Percentiles rank a stretch among this genome's conserved stretches.
phyloP scores from a whole-genome alignment of 1,284 basidiomycete species.

The Apiotrichum domesticum region DNA sequence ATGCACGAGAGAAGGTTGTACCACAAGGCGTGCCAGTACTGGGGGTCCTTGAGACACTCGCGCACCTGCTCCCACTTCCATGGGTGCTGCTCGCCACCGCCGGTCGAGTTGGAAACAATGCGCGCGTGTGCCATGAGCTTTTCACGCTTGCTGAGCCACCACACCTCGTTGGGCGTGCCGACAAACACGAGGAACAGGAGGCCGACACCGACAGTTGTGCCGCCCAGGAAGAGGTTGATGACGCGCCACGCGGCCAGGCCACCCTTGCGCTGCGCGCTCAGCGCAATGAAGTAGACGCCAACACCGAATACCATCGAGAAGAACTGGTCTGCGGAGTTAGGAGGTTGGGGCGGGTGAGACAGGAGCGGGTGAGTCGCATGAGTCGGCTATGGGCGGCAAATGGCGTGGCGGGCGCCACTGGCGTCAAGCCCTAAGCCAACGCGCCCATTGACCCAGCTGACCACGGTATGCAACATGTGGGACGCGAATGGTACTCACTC shows the following conservation, averaged over 20 bases:
- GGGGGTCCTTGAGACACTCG: conserved; percentile 23
- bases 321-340: conserved; percentile 18
- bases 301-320: conserved; percentile 22
- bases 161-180: conserved; percentile 27
- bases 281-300: conserved; percentile 25
- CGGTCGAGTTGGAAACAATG: conserved; percentile 19
- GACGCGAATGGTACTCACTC: conserved; percentile 12
- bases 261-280: conserved; percentile 14
- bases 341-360: too few relatives aligned
- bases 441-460: too few relatives aligned
- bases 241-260: conserved; percentile 28
- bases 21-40: conserved; percentile 17
- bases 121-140: conserved; percentile 29
- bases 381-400: too few relatives aligned
- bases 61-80: conserved; percentile 28
- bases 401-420: too few relatives aligned
- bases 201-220: conserved; percentile 23
- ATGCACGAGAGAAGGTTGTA: conserved; percentile 21
- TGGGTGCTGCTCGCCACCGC: conserved; percentile 17
- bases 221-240: conserved; percentile 35
- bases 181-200: conserved; percentile 24
- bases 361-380: too few relatives aligned
- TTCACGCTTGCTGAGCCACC: conserved; percentile 26
- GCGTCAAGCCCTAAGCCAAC: too few relatives aligned
- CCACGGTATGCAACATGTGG: too few relatives aligned